Base-by-base conservation (phyloP, 495 filamentous ascomycete genomes). In the Neurospora sp. region DNA sequence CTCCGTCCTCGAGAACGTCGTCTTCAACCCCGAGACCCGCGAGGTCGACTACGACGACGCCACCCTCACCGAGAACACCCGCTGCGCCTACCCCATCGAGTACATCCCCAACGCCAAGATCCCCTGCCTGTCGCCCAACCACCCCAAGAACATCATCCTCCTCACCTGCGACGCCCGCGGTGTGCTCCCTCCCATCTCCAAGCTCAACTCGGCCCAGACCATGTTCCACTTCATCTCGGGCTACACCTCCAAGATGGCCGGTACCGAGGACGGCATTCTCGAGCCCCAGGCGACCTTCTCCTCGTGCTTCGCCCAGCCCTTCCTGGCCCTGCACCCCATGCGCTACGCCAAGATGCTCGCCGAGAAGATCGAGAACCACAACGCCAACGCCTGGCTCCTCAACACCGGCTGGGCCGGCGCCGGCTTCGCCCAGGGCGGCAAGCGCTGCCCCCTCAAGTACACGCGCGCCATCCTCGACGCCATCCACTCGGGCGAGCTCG, bases 161-260 rank as follows among this genome's bases (percentile, higher is more conserved):
- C 90, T 99, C 76, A 98, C 96, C 74, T 99, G 96, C 83, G 96
- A 99, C 83, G 96, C 96, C 74, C 92, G 96, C 77, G 96, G 96
- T 85, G 96, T 98, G 10, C 91, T 99, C 39, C 96, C 96, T 54
- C 96, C 96, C 49, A 98, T 99, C 86, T 97, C 94, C 78, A 99
- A 98, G 88, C 91, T 99, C 80, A 92, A 91, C 87, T 89, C 91
- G 77, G 93, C 94, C 79, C 96, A 99, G 86, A 97, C 93, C 80
- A 98, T 99, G 95, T 99, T 98, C 90, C 96, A 99, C 89, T 99
- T 99, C 89, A 99, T 99, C 84, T 96, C 92, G 23, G 96, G 96
- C 79, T 99, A 99, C 88, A 99, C 96, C 72, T 98, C 96, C 79
- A 99, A 99, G 91, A 98, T 99, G 96, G 96, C 95, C 75, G 96